phyloP scores from a whole-genome alignment of 2,329 filamentous ascomycete genomes.

The Dactylellina parvicollis region DNA sequence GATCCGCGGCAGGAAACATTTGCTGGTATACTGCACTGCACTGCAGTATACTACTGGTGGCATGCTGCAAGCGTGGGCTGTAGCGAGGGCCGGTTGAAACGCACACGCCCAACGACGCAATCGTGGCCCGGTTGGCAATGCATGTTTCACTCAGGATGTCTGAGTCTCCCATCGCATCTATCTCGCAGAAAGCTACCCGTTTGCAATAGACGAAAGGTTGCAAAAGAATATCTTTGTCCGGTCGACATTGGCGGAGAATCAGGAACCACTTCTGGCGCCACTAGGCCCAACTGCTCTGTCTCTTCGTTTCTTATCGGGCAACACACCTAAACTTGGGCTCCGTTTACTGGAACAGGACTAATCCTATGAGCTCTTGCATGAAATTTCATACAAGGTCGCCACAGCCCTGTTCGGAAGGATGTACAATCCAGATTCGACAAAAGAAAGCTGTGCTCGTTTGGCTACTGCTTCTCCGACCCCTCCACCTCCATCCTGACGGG shows the following conservation, averaged over 20 bases:
- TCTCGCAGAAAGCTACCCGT: too few species aligned
- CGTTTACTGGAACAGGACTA: constrained; percentile 36
- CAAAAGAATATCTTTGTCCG: too few species aligned
- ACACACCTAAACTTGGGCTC: constrained; percentile 27
- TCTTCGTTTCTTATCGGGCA: constrained; percentile 18
- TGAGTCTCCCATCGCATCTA: not conserved
- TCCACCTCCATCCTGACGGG: constrained; percentile 5
- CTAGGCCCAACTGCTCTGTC: constrained; percentile 6
- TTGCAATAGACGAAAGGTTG: too few species aligned
- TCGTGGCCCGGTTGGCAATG: not conserved
- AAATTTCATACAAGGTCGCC: constrained; percentile 27
- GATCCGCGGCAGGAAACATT: constrained; percentile 21
- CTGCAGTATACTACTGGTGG: constrained; percentile 1
- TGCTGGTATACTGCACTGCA: too few species aligned
- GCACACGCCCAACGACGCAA: constrained; percentile 1
- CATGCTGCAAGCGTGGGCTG: constrained; percentile 2
- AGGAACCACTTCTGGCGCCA: constrained; percentile 17
- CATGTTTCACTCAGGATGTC: constrained; percentile 12
- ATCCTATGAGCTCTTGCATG: constrained; percentile 41
- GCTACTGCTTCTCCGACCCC: constrained; percentile 7
- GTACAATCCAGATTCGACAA: constrained; percentile 27
- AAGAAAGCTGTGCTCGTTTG: constrained; percentile 4
- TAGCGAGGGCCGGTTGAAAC: constrained; percentile 14
- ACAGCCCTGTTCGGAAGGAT: constrained; percentile 49
- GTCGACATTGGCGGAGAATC: too few species aligned